Percentiles rank a stretch among this genome's conserved stretches.
These are phyloP conservation scores for Spathaspora hagerdaliae DNA, from an alignment of 805 yeast genomes.

Conservation along the genomic window DNA sequence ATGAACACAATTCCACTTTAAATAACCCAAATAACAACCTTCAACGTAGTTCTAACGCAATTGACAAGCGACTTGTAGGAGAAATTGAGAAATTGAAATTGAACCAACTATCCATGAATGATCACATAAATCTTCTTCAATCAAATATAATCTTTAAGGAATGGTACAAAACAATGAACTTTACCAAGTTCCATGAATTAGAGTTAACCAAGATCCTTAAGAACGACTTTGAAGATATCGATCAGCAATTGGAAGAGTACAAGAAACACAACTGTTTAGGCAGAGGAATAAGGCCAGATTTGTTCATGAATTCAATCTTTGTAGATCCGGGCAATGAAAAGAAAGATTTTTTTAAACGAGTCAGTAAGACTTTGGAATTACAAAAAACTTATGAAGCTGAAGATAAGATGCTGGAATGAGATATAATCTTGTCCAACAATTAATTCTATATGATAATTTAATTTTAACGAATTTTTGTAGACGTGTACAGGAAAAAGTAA, in stretches of 20 bases:
- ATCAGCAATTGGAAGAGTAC: constrained; percentile 1
- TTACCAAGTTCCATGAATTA: constrained; percentile 24
- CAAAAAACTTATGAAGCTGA: background rate
- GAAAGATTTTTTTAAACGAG: background rate
- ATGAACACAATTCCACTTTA: constrained; percentile 5
- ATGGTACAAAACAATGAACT: constrained; percentile 16
- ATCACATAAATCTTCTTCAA: constrained; percentile 22
- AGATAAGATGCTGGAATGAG: background rate
- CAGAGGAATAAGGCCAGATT: constrained; percentile 22
- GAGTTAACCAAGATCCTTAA: constrained; percentile 19
- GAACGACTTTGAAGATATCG: background rate
- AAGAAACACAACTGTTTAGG: constrained; percentile 9
- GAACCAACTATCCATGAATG: constrained; percentile 16
- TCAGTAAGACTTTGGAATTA: background rate
- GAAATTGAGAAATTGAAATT: constrained; percentile 13
- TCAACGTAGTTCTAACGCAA: background rate
- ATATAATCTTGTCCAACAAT: background rate
- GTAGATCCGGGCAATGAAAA: background rate
- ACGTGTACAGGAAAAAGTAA: too few relatives aligned
- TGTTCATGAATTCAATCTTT: constrained; percentile 16
- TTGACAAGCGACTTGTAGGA: constrained; percentile 13
- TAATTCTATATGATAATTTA: background rate
- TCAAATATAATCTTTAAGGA: constrained; percentile 22
- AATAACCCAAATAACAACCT: constrained; percentile 2
- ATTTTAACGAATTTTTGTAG: too few relatives aligned